Evolutionary conservation across 768 basidiomycete species (phyloP).

Genomic region (Mrakia hoshinonis): DNA sequence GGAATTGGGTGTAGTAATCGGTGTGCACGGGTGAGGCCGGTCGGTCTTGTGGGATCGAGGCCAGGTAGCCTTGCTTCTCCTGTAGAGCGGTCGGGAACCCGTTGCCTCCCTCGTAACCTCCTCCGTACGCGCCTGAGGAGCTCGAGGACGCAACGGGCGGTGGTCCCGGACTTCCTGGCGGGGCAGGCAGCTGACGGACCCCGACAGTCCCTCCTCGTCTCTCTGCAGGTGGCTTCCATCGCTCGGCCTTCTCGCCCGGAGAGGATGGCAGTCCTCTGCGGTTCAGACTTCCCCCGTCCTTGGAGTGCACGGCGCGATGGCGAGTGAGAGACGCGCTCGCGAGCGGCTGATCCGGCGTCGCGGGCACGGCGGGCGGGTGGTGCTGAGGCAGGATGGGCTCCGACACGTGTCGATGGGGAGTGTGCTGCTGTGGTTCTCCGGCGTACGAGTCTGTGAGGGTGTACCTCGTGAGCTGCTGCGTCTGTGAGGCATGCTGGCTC

Average conservation of each 20-base stretch:
- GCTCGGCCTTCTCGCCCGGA: background rate
- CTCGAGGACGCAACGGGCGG: background rate
- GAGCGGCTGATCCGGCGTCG: background rate
- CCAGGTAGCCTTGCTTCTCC: slow-evolving; percentile 1
- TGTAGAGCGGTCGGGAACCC: slow-evolving; percentile 1
- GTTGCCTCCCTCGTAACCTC: slow-evolving; percentile 2
- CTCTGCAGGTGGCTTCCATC: background rate
- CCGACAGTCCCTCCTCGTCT: background rate
- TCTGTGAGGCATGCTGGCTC: background rate
- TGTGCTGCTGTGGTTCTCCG: background rate
- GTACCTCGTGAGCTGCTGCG: background rate
- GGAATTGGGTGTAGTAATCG: slow-evolving; percentile 10
- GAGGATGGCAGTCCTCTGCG: background rate
- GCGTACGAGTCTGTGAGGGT: slow-evolving; percentile 1
- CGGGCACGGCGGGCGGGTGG: background rate
- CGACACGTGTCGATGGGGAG: background rate
- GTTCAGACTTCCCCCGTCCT: background rate
- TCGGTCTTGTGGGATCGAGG: slow-evolving; percentile 7
- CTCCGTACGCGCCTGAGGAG: background rate
- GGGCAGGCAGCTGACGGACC: background rate
- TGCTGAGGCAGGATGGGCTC: background rate
- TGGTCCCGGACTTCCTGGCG: background rate
- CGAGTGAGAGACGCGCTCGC: background rate
- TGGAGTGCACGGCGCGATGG: background rate
- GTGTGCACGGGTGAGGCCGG: background rate